A percentile compares a stretch with the other conserved stretches of the same genome.
Conservation (phyloP, 306 rosid genomes). For the Quercus dentata region DNA sequence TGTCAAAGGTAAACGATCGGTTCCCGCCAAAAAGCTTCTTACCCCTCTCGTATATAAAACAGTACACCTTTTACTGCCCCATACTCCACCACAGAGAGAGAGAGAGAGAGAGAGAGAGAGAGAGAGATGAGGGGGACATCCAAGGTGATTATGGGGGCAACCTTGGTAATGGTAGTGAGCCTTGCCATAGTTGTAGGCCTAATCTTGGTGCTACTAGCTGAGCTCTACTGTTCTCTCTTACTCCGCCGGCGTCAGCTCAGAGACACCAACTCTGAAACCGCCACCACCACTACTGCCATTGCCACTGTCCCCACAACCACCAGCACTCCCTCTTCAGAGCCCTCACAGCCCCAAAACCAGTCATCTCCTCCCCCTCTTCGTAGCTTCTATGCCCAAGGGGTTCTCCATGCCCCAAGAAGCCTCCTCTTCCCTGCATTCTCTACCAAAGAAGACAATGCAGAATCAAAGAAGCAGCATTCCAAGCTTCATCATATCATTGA, state of each 20-base stretch:
- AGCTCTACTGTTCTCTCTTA: slow-evolving; percentile 92
- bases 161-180: slow-evolving; percentile 74
- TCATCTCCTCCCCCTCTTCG: slow-evolving; percentile 27
- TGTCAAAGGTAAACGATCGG: slow-evolving; percentile 21
- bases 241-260: slow-evolving; percentile 70
- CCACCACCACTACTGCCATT: background rate
- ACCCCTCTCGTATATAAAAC: slow-evolving; percentile 22
- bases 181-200: slow-evolving; percentile 82
- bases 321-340: slow-evolving; percentile 17
- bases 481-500: slow-evolving; percentile 46
- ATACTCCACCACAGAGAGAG: slow-evolving; percentile 1
- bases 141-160: slow-evolving; percentile 82
- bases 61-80: slow-evolving; percentile 21
- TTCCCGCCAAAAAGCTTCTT: slow-evolving; percentile 62
- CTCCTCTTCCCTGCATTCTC: slow-evolving; percentile 54
- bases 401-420: slow-evolving; percentile 76
- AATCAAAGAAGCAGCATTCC: slow-evolving; percentile 32
- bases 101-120: slow-evolving; percentile 27
- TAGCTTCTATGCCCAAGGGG: slow-evolving; percentile 66
- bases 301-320: slow-evolving; percentile 13
- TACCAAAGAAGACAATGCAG: slow-evolving; percentile 35
- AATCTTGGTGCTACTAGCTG: slow-evolving; percentile 71
- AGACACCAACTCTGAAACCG: slow-evolving; percentile 14
- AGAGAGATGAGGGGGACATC: slow-evolving; percentile 81
- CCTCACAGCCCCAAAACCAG: slow-evolving; percentile 24